phyloP scores from a whole-genome alignment of 2,329 filamentous ascomycete species.

The Cercospora sp. region DNA sequence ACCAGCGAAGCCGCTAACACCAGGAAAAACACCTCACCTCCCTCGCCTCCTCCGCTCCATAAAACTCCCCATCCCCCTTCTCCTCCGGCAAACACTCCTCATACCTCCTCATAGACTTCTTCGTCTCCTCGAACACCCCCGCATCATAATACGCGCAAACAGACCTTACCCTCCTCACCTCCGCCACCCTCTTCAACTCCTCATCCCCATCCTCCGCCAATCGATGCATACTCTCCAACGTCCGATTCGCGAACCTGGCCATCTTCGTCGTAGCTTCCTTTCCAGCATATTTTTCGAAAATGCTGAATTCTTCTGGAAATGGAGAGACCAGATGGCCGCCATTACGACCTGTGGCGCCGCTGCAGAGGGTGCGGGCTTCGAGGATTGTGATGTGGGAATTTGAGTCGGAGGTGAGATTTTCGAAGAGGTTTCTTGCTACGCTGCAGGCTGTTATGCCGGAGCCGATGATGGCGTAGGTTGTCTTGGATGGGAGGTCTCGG shows the following conservation, averaged over 20 bases:
- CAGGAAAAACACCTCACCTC: conserved; percentile 8
- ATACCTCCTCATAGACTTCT: conserved; percentile 17
- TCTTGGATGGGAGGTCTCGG: conserved; percentile 11
- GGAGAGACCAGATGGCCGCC: conserved; percentile 25
- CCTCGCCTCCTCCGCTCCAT: conserved; percentile 19
- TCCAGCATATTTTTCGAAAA: conserved; percentile 20
- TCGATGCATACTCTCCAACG: conserved; percentile 21
- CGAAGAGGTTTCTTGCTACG: conserved; percentile 24
- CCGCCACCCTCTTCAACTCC: conserved; percentile 17
- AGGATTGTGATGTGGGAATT: conserved; percentile 18
- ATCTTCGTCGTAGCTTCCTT: conserved; percentile 24
- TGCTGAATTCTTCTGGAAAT: conserved; percentile 23
- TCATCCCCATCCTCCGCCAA: conserved; percentile 18
- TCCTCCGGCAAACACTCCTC: conserved; percentile 24
- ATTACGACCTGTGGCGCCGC: conserved; percentile 28
- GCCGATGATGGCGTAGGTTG: conserved; percentile 28
- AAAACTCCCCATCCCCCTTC: conserved; percentile 17
- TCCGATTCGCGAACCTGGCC: conserved; percentile 23
- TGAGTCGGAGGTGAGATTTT: conserved; percentile 7
- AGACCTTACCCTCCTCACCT: conserved; percentile 21
- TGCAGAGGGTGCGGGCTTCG: conserved; percentile 23
- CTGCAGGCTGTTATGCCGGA: conserved; percentile 27
- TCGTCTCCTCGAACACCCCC: conserved; percentile 20
- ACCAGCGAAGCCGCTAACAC: not conserved
- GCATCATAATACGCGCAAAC: conserved; percentile 22